phyloP scores from a whole-genome alignment of 1,284 basidiomycete genomes.

The Apiotrichum brassicae region DNA sequence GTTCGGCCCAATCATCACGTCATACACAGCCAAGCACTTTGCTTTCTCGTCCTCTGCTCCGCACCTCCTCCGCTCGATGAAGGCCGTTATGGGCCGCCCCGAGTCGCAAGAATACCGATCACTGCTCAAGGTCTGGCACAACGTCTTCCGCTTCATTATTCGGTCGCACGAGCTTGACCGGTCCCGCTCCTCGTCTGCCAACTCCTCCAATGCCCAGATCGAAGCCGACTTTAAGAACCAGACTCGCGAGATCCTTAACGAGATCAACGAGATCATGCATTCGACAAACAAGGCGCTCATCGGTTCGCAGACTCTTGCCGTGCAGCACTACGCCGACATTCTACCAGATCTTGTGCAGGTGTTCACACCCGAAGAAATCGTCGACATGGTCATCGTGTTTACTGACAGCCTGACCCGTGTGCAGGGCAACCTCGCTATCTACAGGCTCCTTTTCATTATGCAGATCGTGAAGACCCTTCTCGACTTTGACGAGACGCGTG shows the following conservation, averaged over 20 bases:
- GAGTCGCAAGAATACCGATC: constrained; percentile 71
- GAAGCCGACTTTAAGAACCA: constrained; percentile 81
- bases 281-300: constrained; percentile 72
- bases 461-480: constrained; percentile 88
- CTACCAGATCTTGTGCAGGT: constrained; percentile 79
- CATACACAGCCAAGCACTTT: constrained; percentile 90
- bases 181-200: constrained; percentile 66
- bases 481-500: constrained; percentile 70
- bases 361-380: constrained; percentile 71
- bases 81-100: constrained; percentile 69
- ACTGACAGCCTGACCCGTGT: constrained; percentile 71
- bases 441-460: constrained; percentile 89
- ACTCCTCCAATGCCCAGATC: constrained; percentile 75
- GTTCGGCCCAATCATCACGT: constrained; percentile 85
- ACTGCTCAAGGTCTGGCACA: constrained; percentile 90
- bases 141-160: constrained; percentile 89
- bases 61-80: constrained; percentile 80
- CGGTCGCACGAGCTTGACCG: constrained; percentile 82
- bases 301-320: constrained; percentile 86
- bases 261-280: constrained; percentile 85
- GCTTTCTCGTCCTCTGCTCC: constrained; percentile 67
- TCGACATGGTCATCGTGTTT: constrained; percentile 74
- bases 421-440: constrained; percentile 80
- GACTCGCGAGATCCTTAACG: constrained; percentile 63
- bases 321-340: constrained; percentile 91